Conservation (phyloP, 2,329 filamentous ascomycete species). For the Emergomyces pasteurianus region DNA sequence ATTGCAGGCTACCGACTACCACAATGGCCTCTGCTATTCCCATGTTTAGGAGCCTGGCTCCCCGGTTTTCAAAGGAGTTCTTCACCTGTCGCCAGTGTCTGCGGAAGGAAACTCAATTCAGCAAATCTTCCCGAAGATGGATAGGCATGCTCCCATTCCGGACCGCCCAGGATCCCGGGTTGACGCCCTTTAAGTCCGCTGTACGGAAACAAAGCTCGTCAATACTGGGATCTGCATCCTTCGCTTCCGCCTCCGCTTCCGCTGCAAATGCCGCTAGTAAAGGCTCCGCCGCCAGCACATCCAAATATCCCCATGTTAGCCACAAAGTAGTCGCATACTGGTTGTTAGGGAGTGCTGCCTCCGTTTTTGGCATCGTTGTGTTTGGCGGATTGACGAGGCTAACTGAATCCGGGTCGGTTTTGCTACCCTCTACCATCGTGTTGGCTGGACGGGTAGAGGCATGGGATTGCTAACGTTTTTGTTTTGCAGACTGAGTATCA, state of each 20-base stretch:
- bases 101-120: constrained; percentile 18
- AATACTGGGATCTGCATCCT: constrained; percentile 4
- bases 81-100: constrained; percentile 34
- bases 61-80: constrained; percentile 26
- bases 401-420: constrained; percentile 79
- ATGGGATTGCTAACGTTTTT: not conserved
- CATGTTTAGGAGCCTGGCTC: constrained; percentile 23
- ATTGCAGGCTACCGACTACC: constrained; percentile 19
- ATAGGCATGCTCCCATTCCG: constrained; percentile 19
- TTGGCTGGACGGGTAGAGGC: not conserved
- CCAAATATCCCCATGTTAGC: constrained; percentile 48
- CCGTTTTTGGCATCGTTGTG: constrained; percentile 93
- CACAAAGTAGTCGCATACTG: constrained; percentile 77
- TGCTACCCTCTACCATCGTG: not conserved
- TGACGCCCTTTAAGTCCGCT: constrained; percentile 18
- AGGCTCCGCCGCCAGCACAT: constrained; percentile 17
- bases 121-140: constrained; percentile 20
- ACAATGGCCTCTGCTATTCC: constrained; percentile 21
- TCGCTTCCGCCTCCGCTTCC: not conserved
- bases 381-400: constrained; percentile 87
- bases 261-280: constrained; percentile 6
- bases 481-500: constrained; percentile 69
- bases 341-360: constrained; percentile 80
- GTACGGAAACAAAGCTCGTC: constrained; percentile 3
- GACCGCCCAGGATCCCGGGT: constrained; percentile 12